Evolutionary conservation across 2,329 filamentous ascomycete genomes (phyloP).

Genomic region (Byssoonygena ceratinophila): DNA sequence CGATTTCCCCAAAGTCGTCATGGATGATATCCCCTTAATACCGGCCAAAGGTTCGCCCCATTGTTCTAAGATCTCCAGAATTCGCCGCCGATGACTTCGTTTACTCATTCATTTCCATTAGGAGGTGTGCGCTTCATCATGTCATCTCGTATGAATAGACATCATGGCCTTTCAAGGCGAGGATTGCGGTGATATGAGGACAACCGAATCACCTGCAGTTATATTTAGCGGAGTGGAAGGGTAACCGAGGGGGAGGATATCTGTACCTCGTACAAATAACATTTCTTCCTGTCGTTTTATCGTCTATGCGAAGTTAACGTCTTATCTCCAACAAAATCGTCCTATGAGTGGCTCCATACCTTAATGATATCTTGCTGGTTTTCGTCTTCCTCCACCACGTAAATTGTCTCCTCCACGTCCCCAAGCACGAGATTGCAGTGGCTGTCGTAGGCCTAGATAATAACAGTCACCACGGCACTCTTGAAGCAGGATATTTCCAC

Average conservation of each 20-base stretch:
- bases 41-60: neutral
- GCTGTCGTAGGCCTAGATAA: constrained; percentile 85
- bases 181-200: constrained; percentile 57
- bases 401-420: constrained; percentile 95
- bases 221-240: constrained; percentile 17
- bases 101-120: neutral
- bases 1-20: neutral
- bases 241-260: neutral
- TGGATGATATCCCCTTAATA: neutral
- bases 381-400: constrained; percentile 77
- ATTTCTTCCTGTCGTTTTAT: constrained; percentile 97
- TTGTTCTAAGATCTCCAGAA: neutral
- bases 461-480: constrained; percentile 8
- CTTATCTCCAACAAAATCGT: neutral
- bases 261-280: constrained; percentile 84
- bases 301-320: constrained; percentile 47
- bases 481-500: constrained; percentile 1
- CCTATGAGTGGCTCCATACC: constrained; percentile 37
- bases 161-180: constrained; percentile 12
- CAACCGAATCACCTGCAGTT: constrained; percentile 56
- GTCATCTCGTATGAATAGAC: neutral
- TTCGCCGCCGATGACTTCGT: neutral
- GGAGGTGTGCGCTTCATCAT: neutral
- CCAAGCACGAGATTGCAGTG: constrained; percentile 96
- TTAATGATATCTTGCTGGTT: constrained; percentile 63